These are phyloP conservation scores for Syzygium oleosum DNA, from an alignment of 345 rosid genomes.

Conservation along the genomic window DNA sequence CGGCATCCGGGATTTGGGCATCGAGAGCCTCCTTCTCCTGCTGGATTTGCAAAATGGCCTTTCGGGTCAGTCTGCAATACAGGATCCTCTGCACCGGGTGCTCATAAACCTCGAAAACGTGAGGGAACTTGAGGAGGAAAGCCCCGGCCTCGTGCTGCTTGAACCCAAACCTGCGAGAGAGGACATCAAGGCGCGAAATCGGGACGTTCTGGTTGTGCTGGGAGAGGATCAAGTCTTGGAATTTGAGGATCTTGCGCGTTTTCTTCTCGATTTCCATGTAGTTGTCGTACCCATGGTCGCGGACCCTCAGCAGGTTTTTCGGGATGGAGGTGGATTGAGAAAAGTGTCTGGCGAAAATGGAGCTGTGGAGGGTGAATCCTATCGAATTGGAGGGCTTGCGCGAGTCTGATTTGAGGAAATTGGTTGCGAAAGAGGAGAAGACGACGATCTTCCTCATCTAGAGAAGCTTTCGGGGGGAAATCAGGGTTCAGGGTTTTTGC, in stretches of 20 bases:
- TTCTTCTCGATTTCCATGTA: constrained; percentile 97
- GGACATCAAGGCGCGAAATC: constrained; percentile 54
- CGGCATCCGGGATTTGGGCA: constrained; percentile 58
- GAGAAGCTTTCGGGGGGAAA: neutral
- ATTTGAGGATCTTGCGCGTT: constrained; percentile 67
- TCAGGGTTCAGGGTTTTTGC: neutral
- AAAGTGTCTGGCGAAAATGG: constrained; percentile 10
- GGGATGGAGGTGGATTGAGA: constrained; percentile 87
- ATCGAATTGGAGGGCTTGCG: neutral
- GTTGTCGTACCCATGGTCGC: constrained; percentile 90
- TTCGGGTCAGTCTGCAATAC: constrained; percentile 63
- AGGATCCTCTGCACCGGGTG: constrained; percentile 88
- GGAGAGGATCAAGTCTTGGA: constrained; percentile 62
- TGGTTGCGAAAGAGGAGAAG: neutral
- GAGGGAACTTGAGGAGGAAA: constrained; percentile 78
- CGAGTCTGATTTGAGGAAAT: neutral
- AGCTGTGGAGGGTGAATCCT: neutral
- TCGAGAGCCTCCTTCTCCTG: constrained; percentile 49
- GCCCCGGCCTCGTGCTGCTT: constrained; percentile 68
- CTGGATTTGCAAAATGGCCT: constrained; percentile 58
- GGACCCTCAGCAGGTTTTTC: constrained; percentile 59
- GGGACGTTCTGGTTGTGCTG: constrained; percentile 57
- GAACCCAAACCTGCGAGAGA: constrained; percentile 73
- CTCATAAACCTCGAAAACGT: constrained; percentile 74
- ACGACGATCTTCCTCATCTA: neutral